Percentiles rank a stretch among this genome's conserved stretches.
Conservation (phyloP, 306 rosid genomes). For the Betula pendula region DNA sequence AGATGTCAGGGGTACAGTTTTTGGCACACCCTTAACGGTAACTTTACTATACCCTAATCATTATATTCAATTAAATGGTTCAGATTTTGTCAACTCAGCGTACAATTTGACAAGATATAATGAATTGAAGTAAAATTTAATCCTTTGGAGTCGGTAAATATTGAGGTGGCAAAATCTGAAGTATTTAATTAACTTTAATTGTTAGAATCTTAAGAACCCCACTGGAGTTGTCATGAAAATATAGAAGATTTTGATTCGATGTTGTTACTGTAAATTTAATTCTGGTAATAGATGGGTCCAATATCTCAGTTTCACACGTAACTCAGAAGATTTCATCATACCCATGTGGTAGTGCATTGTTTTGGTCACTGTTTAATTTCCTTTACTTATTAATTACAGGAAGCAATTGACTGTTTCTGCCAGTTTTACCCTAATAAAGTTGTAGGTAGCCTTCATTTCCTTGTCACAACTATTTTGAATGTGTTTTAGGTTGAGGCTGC, state of each 20-base stretch:
- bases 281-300: background rate
- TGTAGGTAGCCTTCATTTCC: conserved; percentile 13
- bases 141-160: no score
- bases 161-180: no score
- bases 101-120: no score
- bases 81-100: background rate
- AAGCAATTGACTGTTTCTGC: background rate
- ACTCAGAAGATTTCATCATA: background rate
- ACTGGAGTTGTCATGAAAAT: background rate
- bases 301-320: background rate
- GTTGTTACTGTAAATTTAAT: background rate
- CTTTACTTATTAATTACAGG: background rate
- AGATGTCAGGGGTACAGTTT: no score
- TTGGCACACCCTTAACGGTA: no score
- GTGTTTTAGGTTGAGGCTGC: conserved; percentile 85
- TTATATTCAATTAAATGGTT: no score
- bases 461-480: conserved; percentile 16
- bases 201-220: background rate
- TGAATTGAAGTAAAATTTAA: background rate
- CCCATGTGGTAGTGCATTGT: background rate
- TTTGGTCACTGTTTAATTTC: background rate
- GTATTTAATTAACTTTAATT: no score
- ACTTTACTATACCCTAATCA: no score
- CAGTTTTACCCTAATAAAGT: conserved; percentile 13
- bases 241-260: background rate